A percentile compares a stretch with the other conserved stretches of the same genome.
phyloP scores from a whole-genome alignment of 257 asterid species.

The Voacanga thouarsii region DNA sequence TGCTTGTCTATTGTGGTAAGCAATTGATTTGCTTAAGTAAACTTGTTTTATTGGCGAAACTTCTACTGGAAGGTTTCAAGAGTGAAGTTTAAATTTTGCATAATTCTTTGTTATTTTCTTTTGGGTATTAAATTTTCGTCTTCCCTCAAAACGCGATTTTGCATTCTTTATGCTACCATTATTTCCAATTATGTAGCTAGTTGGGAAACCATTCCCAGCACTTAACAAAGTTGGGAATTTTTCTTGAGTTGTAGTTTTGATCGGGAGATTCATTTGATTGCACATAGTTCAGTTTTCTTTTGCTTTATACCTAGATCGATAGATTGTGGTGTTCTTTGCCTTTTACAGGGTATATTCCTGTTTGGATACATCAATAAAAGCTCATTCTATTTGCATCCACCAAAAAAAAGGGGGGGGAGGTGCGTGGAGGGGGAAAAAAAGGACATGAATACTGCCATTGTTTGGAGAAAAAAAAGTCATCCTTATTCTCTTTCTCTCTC shows the following conservation, averaged over 20 bases:
- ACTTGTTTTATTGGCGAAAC: background rate
- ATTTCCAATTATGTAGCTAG: background rate
- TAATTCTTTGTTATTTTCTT: background rate
- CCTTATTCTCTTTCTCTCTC: no score
- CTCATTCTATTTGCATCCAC: background rate
- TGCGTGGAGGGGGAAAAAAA: no score
- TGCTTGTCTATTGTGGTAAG: background rate
- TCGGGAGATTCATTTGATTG: background rate
- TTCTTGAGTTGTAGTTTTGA: background rate
- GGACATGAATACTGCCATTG: background rate
- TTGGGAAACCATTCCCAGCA: background rate
- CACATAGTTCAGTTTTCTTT: background rate
- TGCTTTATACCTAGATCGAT: background rate
- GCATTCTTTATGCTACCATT: background rate
- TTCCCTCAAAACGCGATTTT: background rate
- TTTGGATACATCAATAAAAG: background rate
- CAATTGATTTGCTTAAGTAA: background rate
- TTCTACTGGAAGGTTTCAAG: background rate
- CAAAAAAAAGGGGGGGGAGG: no score
- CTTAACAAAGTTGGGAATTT: background rate
- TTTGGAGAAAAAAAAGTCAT: no score
- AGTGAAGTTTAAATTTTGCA: background rate
- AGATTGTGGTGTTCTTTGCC: background rate
- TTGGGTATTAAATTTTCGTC: background rate
- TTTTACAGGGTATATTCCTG: no score